Conservation (phyloP, 2,329 filamentous ascomycete genomes). For the Ophiostoma perfectum region DNA sequence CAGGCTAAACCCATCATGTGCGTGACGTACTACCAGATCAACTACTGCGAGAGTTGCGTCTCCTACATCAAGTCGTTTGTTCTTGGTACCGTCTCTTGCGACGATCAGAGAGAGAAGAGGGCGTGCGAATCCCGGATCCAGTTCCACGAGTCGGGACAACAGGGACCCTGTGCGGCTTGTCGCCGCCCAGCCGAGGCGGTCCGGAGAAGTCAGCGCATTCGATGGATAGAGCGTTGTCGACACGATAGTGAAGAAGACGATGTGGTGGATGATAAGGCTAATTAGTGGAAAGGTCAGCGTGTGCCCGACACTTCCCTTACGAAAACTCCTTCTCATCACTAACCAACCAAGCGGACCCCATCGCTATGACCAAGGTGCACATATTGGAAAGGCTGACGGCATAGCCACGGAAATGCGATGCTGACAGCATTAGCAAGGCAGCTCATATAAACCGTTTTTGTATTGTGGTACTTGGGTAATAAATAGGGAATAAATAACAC, state of each 20-base stretch:
- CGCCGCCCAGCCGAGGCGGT: neutral
- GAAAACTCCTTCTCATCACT: too few species aligned
- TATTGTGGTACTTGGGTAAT: too few species aligned
- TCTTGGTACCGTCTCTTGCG: slow-evolving; percentile 15
- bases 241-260: neutral
- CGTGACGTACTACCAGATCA: slow-evolving; percentile 16
- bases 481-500: too few species aligned
- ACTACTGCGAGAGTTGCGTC: slow-evolving; percentile 10
- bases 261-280: neutral
- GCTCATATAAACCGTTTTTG: too few species aligned
- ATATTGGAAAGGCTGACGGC: too few species aligned
- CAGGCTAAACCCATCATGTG: slow-evolving; percentile 14
- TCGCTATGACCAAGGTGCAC: too few species aligned
- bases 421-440: too few species aligned
- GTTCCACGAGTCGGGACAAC: slow-evolving; percentile 1
- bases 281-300: neutral
- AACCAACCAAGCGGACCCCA: too few species aligned
- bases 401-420: too few species aligned
- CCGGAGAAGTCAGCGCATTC: slow-evolving; percentile 5
- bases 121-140: slow-evolving; percentile 6
- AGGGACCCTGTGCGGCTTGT: slow-evolving; percentile 15
- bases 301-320: too few species aligned
- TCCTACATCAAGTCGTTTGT: slow-evolving; percentile 14
- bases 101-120: neutral
- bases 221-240: too few species aligned